These are phyloP conservation scores for Claviceps sp. DNA, from an alignment of 2,329 filamentous ascomycete genomes.

Conservation along the genomic window DNA sequence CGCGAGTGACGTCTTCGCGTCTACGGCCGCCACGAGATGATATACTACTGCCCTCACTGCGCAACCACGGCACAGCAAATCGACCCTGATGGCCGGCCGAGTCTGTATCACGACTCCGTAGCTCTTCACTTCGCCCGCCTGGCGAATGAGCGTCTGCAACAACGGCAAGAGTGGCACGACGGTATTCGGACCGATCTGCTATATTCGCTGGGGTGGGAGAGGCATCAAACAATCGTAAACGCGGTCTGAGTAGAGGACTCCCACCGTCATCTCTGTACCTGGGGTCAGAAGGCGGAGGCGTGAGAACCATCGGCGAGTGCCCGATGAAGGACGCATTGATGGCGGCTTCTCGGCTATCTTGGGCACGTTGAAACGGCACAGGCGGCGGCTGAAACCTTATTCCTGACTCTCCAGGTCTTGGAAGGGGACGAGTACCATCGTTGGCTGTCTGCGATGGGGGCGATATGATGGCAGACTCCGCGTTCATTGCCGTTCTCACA, in stretches of 20 bases:
- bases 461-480: not conserved
- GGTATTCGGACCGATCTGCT: not conserved
- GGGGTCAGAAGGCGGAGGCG: constrained; percentile 6
- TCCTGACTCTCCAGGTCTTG: not conserved
- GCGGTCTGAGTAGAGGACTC: not conserved
- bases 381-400: not conserved
- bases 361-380: not conserved
- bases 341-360: not conserved
- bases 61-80: not conserved
- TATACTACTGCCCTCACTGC: not conserved
- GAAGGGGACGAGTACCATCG: not conserved
- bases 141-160: not conserved
- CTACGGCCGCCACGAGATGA: not conserved
- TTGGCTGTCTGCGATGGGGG: not conserved
- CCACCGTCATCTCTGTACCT: not conserved
- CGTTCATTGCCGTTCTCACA: not conserved
- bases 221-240: not conserved
- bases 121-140: not conserved
- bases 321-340: not conserved
- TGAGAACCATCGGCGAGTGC: not conserved
- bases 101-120: not conserved
- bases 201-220: not conserved
- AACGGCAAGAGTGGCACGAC: not conserved
- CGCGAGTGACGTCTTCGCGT: not conserved
- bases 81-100: not conserved